These are phyloP conservation scores for Shiraia sp. DNA, from an alignment of 2,329 filamentous ascomycete genomes.

Conservation along the genomic window DNA sequence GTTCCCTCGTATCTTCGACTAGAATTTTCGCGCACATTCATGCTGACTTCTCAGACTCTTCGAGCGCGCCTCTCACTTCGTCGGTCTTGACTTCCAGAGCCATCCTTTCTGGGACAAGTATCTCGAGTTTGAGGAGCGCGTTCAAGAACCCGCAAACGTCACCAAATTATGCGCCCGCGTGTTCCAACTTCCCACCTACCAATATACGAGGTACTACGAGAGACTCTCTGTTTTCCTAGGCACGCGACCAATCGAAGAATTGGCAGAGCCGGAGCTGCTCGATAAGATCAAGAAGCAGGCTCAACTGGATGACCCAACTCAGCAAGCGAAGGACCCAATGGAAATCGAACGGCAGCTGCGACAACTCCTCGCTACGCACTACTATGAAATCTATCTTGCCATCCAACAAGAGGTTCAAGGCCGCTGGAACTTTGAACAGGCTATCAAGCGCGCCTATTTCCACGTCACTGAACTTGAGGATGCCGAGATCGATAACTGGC, in stretches of 20 bases:
- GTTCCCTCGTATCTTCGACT: background rate
- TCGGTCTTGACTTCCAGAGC: conserved; percentile 90
- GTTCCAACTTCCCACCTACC: conserved; percentile 89
- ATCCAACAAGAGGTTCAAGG: conserved; percentile 89
- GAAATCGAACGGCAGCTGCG: conserved; percentile 86
- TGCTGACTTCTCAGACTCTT: conserved; percentile 69
- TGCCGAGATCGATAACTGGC: conserved; percentile 84
- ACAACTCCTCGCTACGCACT: conserved; percentile 75
- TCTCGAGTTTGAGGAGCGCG: conserved; percentile 91
- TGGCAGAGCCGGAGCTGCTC: conserved; percentile 71
- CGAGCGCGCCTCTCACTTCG: conserved; percentile 80
- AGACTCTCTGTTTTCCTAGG: conserved; percentile 75
- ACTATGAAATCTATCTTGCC: conserved; percentile 77
- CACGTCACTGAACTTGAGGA: conserved; percentile 93
- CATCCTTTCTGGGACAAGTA: conserved; percentile 99
- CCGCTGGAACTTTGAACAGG: conserved; percentile 91
- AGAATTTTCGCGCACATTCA: conserved; percentile 1
- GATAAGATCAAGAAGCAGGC: conserved; percentile 72
- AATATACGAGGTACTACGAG: conserved; percentile 94
- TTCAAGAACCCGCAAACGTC: conserved; percentile 62
- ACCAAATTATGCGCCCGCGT: conserved; percentile 82
- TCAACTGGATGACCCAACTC: conserved; percentile 61
- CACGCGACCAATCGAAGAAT: conserved; percentile 72
- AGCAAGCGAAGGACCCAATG: conserved; percentile 66
- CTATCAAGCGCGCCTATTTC: conserved; percentile 95